These are phyloP conservation scores for Vitis rupestris DNA, from an alignment of 164 flowering plant species.

Conservation along the genomic window DNA sequence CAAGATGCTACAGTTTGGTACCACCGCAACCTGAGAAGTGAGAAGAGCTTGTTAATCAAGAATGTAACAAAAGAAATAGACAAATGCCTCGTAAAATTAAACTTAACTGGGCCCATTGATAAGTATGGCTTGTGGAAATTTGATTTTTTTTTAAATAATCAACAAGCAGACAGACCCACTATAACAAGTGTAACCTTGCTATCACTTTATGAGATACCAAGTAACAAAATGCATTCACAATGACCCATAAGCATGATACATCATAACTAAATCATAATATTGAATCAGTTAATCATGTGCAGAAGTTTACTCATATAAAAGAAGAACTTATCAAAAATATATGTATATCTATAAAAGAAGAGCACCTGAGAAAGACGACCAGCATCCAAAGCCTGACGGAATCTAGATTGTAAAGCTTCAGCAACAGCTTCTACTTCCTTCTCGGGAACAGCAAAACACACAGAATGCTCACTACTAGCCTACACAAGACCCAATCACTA, in stretches of 20 bases:
- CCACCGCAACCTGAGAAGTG: conserved; percentile 64
- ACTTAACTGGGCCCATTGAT: too few relatives aligned
- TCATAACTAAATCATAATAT: neutral
- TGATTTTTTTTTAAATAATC: too few relatives aligned
- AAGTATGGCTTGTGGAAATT: too few relatives aligned
- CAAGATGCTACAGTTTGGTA: conserved; percentile 91
- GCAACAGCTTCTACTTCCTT: conserved; percentile 91
- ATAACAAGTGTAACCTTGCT: too few relatives aligned
- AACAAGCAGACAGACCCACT: too few relatives aligned
- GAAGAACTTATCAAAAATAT: neutral
- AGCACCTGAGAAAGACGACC: conserved; percentile 95
- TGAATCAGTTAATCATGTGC: neutral
- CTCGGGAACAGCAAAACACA: conserved; percentile 99
- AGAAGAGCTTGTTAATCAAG: neutral
- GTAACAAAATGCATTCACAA: neutral
- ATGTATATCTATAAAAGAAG: neutral
- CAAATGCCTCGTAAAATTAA: neutral
- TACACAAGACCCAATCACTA: conserved; percentile 26
- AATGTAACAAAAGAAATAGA: neutral
- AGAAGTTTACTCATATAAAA: neutral
- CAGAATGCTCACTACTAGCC: conserved; percentile 99
- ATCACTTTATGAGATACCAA: too few relatives aligned
- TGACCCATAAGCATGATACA: neutral
- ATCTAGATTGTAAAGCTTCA: conserved; percentile 75
- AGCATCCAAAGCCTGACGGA: conserved; percentile 82